phyloP scores from a whole-genome alignment of 495 filamentous ascomycete species.

The Neurospora pannonica region DNA sequence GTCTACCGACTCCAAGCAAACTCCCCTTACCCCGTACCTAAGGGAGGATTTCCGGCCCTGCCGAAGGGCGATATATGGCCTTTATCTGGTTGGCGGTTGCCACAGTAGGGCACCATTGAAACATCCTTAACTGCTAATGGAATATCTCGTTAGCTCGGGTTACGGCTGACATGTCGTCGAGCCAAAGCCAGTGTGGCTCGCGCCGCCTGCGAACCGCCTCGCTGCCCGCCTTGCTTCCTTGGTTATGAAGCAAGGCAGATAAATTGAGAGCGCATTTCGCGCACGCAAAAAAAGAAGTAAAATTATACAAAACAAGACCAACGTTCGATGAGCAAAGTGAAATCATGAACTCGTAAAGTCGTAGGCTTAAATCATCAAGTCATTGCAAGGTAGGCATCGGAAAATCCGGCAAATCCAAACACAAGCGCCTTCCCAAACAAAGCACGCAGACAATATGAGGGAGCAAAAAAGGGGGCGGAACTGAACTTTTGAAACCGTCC shows the following conservation, averaged over 20 bases:
- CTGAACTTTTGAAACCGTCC: neutral
- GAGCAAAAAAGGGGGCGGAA: neutral
- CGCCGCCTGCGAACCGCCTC: neutral
- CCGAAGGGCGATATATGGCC: neutral
- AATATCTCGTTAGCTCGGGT: neutral
- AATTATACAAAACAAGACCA: neutral
- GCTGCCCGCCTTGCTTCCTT: neutral
- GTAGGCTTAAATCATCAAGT: neutral
- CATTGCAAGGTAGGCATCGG: neutral
- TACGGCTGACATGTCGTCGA: neutral
- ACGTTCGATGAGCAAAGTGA: neutral
- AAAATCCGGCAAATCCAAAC: neutral
- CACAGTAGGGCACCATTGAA: neutral
- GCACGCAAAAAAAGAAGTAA: neutral
- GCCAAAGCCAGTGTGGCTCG: neutral
- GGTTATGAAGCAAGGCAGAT: neutral
- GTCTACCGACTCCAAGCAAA: neutral
- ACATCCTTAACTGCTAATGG: neutral
- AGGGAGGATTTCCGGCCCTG: neutral
- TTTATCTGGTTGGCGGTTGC: neutral
- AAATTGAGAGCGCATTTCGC: neutral
- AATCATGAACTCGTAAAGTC: neutral
- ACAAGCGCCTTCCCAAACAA: neutral
- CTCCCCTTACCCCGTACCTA: neutral
- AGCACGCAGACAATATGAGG: neutral